Conservation (phyloP, 345 rosid genomes). For the Microthlaspi erraticum region DNA sequence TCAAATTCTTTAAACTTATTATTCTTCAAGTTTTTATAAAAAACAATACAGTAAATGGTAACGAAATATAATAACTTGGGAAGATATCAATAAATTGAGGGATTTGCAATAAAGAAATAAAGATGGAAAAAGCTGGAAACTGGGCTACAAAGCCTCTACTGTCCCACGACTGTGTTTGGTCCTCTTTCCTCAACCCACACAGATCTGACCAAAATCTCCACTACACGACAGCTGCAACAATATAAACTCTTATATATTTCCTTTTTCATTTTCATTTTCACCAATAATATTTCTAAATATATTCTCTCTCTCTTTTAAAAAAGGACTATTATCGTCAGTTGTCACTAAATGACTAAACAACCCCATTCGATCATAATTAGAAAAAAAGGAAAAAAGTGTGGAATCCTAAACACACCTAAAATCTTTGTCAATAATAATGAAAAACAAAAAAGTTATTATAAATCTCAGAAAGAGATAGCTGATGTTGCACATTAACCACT, state of each 20-base stretch:
- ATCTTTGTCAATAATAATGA: slow-evolving; percentile 19
- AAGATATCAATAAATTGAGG: slow-evolving; percentile 9
- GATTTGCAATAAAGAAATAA: slow-evolving; percentile 1
- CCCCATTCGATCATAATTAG: slow-evolving; percentile 36
- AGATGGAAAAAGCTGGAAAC: slow-evolving; percentile 35
- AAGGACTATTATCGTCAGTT: slow-evolving; percentile 22
- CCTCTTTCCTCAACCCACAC: slow-evolving; percentile 28
- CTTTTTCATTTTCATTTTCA: background rate
- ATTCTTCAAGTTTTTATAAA: background rate
- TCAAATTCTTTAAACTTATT: slow-evolving; percentile 5
- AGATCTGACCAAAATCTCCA: slow-evolving; percentile 37
- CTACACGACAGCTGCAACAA: slow-evolving; percentile 37
- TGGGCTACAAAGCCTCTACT: slow-evolving; percentile 36
- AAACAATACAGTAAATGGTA: background rate
- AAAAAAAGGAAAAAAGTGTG: slow-evolving; percentile 21
- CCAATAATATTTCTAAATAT: background rate
- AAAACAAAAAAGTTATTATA: background rate
- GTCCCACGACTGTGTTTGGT: slow-evolving; percentile 34
- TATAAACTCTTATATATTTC: background rate
- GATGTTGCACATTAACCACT: slow-evolving; percentile 46
- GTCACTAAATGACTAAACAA: slow-evolving; percentile 39
- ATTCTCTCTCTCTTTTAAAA: background rate
- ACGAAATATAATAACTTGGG: slow-evolving; percentile 1
- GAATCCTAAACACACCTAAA: slow-evolving; percentile 41
- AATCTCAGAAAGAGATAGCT: slow-evolving; percentile 39